Evolutionary conservation across 768 basidiomycete genomes (phyloP).

Genomic region (Leccinum boreale): DNA sequence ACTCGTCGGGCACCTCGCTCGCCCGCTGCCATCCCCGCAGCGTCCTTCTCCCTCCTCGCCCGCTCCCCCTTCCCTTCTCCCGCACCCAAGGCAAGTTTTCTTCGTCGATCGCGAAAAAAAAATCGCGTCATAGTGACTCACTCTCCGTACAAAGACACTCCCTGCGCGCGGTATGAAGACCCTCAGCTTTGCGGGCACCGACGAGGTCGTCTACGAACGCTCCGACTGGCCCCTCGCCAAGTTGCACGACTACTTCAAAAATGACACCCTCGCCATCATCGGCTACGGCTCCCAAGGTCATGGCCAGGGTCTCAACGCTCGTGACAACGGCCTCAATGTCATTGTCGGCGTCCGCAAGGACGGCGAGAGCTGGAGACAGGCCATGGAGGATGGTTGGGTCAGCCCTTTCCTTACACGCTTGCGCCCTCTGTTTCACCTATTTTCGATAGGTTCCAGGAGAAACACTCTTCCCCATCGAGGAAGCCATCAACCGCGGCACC

Average conservation of each 20-base stretch:
- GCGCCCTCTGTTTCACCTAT: neutral
- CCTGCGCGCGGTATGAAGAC: conserved; percentile 84
- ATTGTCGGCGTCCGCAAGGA: conserved; percentile 97
- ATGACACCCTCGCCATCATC: conserved; percentile 98
- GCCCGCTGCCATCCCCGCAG: conserved; percentile 42
- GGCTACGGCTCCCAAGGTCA: conserved; percentile 99
- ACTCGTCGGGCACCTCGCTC: conserved; percentile 63
- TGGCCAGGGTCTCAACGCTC: conserved; percentile 97
- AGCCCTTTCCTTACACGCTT: conserved; percentile 20
- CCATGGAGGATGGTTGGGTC: conserved; percentile 94
- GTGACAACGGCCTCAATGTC: conserved; percentile 98
- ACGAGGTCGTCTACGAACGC: conserved; percentile 93
- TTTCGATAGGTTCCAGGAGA: conserved; percentile 78
- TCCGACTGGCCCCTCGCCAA: conserved; percentile 97
- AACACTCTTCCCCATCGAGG: conserved; percentile 97
- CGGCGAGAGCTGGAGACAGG: conserved; percentile 96
- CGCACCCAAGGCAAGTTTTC: conserved; percentile 28
- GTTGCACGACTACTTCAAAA: conserved; percentile 99
- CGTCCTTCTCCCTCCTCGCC: conserved; percentile 69
- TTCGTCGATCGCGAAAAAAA: conserved; percentile 28
- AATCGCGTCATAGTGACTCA: conserved; percentile 2
- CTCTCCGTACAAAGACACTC: conserved; percentile 29
- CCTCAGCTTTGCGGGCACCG: conserved; percentile 92
- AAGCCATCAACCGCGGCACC: conserved; percentile 92
- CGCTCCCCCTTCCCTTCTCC: conserved; percentile 36